phyloP scores from a whole-genome alignment of 768 basidiomycete species.

The Trametes cingulata region DNA sequence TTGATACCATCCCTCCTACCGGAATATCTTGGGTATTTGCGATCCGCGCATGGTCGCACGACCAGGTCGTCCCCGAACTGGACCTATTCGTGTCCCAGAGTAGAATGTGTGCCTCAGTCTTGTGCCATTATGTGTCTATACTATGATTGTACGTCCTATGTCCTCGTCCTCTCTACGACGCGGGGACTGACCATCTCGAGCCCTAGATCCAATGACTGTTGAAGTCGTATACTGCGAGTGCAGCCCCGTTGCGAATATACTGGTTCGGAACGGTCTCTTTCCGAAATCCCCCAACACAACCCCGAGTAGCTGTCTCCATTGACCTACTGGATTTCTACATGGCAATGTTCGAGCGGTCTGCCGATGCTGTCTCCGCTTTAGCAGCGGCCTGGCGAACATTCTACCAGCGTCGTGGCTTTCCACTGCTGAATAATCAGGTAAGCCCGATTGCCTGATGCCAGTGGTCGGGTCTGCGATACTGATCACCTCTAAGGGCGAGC shows the following conservation, averaged over 20 bases:
- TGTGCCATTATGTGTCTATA: no score
- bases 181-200: background rate
- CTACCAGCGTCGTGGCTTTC: constrained; percentile 33
- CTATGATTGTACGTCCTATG: no score
- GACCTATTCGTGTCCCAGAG: no score
- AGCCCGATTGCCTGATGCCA: background rate
- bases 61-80: no score
- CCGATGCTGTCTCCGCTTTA: constrained; percentile 37
- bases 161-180: no score
- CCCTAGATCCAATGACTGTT: no score
- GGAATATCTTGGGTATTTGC: no score
- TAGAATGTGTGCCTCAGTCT: no score
- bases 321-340: constrained; percentile 37
- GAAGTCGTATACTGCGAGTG: constrained; percentile 27
- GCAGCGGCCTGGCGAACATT: constrained; percentile 32
- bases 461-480: background rate
- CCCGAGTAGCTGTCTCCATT: constrained; percentile 27
- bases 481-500: constrained; percentile 23
- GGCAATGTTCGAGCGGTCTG: constrained; percentile 38
- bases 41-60: no score
- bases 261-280: constrained; percentile 37
- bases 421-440: constrained; percentile 22
- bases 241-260: constrained; percentile 22
- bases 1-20: no score
- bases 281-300: constrained; percentile 31